Conservation (phyloP, 2,329 filamentous ascomycete genomes). For the Lecanoromycetidae sp. region DNA sequence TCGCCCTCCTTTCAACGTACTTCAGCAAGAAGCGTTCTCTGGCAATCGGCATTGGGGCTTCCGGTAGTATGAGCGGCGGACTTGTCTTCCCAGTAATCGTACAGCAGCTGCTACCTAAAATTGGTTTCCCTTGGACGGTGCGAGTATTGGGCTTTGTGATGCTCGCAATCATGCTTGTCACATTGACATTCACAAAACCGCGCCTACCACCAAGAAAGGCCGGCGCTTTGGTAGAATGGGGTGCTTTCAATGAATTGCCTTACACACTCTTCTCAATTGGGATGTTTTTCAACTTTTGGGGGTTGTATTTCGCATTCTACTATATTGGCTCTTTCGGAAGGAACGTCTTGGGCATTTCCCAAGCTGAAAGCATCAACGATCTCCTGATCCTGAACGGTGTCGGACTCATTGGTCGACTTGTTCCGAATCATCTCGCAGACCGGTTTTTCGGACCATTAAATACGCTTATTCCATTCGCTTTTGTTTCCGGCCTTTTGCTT, state of each 20-base stretch:
- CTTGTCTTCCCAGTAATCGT: conserved; percentile 36
- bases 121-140: conserved; percentile 38
- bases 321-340: conserved; percentile 33
- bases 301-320: conserved; percentile 44
- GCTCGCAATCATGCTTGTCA: conserved; percentile 24
- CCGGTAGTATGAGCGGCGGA: conserved; percentile 32
- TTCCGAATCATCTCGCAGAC: conserved; percentile 44
- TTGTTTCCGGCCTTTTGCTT: conserved; percentile 36
- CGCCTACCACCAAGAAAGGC: conserved; percentile 38
- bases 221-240: conserved; percentile 44
- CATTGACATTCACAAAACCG: conserved; percentile 33
- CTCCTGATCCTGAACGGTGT: conserved; percentile 47
- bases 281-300: conserved; percentile 37
- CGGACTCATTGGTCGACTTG: conserved; percentile 43
- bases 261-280: conserved; percentile 40
- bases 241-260: conserved; percentile 44
- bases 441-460: conserved; percentile 43
- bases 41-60: conserved; percentile 29
- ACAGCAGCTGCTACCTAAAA: conserved; percentile 29
- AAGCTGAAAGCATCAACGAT: conserved; percentile 41
- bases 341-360: conserved; percentile 33
- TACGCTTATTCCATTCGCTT: conserved; percentile 40
- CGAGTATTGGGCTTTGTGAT: conserved; percentile 37
- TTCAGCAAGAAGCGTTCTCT: conserved; percentile 30
- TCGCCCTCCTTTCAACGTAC: conserved; percentile 32